Evolutionary conservation across 108 stramenopile species (phyloP).

Genomic region (Epipyxis sp.): DNA sequence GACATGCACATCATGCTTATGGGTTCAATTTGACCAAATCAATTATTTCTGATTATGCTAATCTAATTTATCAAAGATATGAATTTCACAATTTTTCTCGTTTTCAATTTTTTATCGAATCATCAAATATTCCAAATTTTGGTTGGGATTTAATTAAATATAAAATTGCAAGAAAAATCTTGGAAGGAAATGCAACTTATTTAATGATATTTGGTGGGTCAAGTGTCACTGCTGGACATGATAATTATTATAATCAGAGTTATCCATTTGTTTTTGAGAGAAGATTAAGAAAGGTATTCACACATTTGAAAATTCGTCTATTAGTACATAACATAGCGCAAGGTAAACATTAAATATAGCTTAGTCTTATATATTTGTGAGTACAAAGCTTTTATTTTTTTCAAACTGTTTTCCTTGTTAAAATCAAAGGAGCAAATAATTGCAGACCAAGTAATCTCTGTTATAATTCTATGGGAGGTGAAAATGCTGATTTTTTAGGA

Average conservation of each 20-base stretch:
- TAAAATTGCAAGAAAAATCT: conserved; percentile 3
- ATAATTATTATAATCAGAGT: conserved; percentile 34
- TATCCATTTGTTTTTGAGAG: conserved; percentile 36
- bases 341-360: no score
- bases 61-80: conserved; percentile 19
- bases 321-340: conserved; percentile 33
- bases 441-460: not conserved
- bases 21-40: not conserved
- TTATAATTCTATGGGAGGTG: conserved; percentile 12
- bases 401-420: no score
- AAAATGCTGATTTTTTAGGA: conserved; percentile 1
- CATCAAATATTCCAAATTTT: conserved; percentile 4
- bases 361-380: no score
- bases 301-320: not conserved
- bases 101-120: conserved; percentile 22
- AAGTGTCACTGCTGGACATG: conserved; percentile 37
- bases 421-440: no score
- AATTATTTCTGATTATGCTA: not conserved
- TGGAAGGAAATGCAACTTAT: not conserved
- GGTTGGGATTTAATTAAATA: conserved; percentile 26
- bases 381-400: no score
- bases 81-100: not conserved
- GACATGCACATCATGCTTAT: not conserved
- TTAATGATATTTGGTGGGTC: conserved; percentile 34
- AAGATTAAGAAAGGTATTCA: not conserved